Conservation (phyloP, 495 filamentous ascomycete genomes). For the Hypomontagnella monticulosa region DNA sequence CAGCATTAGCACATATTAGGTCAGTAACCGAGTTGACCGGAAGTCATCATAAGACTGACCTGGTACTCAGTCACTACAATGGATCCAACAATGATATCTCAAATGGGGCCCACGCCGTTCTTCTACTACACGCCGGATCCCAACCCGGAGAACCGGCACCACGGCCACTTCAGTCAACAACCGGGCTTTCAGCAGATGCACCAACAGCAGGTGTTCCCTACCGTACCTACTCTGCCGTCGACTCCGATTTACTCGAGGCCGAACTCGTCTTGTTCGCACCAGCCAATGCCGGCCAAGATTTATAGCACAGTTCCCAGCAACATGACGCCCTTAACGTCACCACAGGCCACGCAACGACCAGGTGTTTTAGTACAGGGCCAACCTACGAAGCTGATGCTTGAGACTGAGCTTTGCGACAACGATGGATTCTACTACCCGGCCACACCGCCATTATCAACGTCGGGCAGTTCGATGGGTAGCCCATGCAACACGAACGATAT, state of each 20-base stretch:
- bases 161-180: conserved; percentile 83
- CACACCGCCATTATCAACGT: conserved; percentile 87
- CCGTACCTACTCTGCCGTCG: conserved; percentile 65
- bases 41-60: conserved; percentile 21
- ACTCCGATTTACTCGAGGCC: conserved; percentile 80
- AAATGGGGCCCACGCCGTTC: conserved; percentile 82
- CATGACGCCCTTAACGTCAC: conserved; percentile 81
- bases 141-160: conserved; percentile 76
- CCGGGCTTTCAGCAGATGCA: conserved; percentile 62
- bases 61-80: conserved; percentile 41
- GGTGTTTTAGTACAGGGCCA: conserved; percentile 76
- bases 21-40: conserved; percentile 14
- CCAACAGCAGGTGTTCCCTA: conserved; percentile 62
- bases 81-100: conserved; percentile 60
- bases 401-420: conserved; percentile 75
- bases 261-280: conserved; percentile 69
- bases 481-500: conserved; percentile 77
- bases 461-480: conserved; percentile 86
- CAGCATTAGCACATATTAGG: conserved; percentile 22
- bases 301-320: conserved; percentile 64
- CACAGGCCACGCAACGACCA: conserved; percentile 79
- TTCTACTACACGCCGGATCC: conserved; percentile 91
- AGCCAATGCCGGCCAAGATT: conserved; percentile 69
- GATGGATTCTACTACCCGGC: conserved; percentile 82
- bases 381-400: conserved; percentile 77